phyloP scores from a whole-genome alignment of 2,329 filamentous ascomycete species.

The Verticillium longisporum region DNA sequence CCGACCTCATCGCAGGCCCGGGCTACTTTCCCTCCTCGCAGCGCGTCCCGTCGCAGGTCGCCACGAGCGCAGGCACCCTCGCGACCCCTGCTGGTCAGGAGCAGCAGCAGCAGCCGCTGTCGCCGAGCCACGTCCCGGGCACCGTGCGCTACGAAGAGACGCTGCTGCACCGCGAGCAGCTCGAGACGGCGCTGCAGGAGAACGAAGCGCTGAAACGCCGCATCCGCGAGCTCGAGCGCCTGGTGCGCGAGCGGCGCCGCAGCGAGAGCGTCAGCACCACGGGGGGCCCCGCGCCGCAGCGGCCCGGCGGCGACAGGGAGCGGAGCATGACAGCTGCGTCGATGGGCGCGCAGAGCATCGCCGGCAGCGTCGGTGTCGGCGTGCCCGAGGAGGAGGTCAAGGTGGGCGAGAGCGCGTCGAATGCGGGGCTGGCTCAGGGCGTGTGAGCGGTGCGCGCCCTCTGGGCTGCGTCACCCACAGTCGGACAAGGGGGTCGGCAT shows the following conservation, averaged over 20 bases:
- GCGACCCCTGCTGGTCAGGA: conserved; percentile 31
- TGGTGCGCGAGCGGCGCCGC: conserved; percentile 40
- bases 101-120: conserved; percentile 28
- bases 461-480: neutral
- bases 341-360: conserved; percentile 28
- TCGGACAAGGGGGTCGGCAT: neutral
- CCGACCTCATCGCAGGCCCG: conserved; percentile 33
- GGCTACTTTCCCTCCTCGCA: conserved; percentile 37
- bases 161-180: conserved; percentile 50
- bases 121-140: conserved; percentile 47
- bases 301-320: conserved; percentile 30
- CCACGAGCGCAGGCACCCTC: conserved; percentile 6
- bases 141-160: conserved; percentile 58
- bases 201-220: conserved; percentile 56
- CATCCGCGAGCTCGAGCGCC: conserved; percentile 55
- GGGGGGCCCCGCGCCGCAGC: conserved; percentile 23
- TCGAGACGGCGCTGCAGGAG: conserved; percentile 56
- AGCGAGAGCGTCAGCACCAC: conserved; percentile 48
- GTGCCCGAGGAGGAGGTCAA: conserved; percentile 54
- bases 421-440: conserved; percentile 24
- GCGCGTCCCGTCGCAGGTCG: conserved; percentile 26
- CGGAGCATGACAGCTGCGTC: conserved; percentile 35
- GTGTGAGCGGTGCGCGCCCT: neutral
- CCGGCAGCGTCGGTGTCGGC: conserved; percentile 40
- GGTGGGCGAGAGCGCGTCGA: conserved; percentile 57